Evolutionary conservation across 148 eudicot species (phyloP), one percentile per base, ranked within the genome.

Genomic region (Nepenthes mirabilis): DNA sequence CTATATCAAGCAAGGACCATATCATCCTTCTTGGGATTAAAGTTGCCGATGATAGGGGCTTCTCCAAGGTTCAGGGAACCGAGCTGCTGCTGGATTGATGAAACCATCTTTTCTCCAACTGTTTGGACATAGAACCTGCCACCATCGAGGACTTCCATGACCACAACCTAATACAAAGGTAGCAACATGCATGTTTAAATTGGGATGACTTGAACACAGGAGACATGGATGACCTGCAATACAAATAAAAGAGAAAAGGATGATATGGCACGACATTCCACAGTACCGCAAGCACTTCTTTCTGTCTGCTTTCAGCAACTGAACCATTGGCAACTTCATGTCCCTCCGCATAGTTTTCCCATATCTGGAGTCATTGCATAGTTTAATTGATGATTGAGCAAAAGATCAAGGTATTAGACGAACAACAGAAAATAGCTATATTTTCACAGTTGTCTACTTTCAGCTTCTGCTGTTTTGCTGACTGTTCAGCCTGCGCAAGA

Each of bases 281-380:
- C 45, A 47, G 55, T 57, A 88, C 99, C 96, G 84, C 79, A 1
- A 86, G 67, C 65, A 88, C 91, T 71, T 86, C 94, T 73, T 93
- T 93, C 65, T 88, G 79, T 73, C 79, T 79, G 55, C 68, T 82
- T 43, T 80, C 83, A 64, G 73, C 64, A 55, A 83, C 33, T 62
- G 84, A 52, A 45, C 85, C 91, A 70, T 72, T 82, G 11, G 87
- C 32, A 64, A 82, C 82, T 81, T 86, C 96, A 65, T 86, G 95
- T 63, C 99, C 99, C 72, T 93, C 96, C 23, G 80, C 85, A 74
- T 77, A 88, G 70, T 79, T 88, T 73, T 84, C 95, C 99, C 99
- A 93, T 64, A 93, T 80, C 99, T 93, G 78, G 61, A 78, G 35
- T 8, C 55, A 74, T n/a, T 40, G 7, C 43, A 40, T 7, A 40